Evolutionary conservation across 768 basidiomycete genomes (phyloP).

Genomic region (Calocybe gangraenosa): DNA sequence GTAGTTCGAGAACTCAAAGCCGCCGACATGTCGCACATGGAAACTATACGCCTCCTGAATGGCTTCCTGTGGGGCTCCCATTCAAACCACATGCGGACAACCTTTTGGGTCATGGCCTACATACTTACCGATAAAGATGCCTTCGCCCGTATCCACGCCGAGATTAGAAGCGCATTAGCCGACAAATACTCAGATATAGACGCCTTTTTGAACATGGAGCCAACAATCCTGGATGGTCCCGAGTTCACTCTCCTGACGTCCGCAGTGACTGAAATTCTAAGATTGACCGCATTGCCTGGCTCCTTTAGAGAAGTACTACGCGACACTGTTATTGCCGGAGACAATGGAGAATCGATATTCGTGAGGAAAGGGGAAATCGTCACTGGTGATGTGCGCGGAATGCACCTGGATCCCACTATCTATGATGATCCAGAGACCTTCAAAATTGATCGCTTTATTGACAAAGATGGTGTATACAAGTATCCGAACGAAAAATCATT

Average conservation of each 20-base stretch:
- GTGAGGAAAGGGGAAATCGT: slow-evolving; percentile 4
- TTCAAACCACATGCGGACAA: slow-evolving; percentile 6
- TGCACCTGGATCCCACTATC: slow-evolving; percentile 8
- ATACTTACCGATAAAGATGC: slow-evolving; percentile 5
- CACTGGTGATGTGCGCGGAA: slow-evolving; percentile 6
- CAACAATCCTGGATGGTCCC: slow-evolving; percentile 4
- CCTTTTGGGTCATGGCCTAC: slow-evolving; percentile 10
- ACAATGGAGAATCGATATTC: slow-evolving; percentile 2
- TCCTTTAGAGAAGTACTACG: slow-evolving; percentile 3
- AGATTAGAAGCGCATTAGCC: slow-evolving; percentile 1
- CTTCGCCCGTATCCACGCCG: neutral
- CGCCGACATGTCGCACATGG: slow-evolving; percentile 6
- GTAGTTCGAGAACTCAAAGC: slow-evolving; percentile 4
- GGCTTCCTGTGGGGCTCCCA: slow-evolving; percentile 8
- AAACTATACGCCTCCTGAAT: slow-evolving; percentile 3
- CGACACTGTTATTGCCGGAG: slow-evolving; percentile 1
- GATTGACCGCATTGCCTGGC: slow-evolving; percentile 2
- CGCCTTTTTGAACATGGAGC: slow-evolving; percentile 7
- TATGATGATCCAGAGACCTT: slow-evolving; percentile 6
- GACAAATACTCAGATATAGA: slow-evolving; percentile 4
- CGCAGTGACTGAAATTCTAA: slow-evolving; percentile 1
- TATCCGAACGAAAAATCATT: slow-evolving; percentile 6
- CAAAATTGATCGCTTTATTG: slow-evolving; percentile 3
- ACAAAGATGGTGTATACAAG: slow-evolving; percentile 1
- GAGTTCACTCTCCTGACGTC: slow-evolving; percentile 6